phyloP scores from a whole-genome alignment of 257 asterid species.

The Scutellaria baicalensis region DNA sequence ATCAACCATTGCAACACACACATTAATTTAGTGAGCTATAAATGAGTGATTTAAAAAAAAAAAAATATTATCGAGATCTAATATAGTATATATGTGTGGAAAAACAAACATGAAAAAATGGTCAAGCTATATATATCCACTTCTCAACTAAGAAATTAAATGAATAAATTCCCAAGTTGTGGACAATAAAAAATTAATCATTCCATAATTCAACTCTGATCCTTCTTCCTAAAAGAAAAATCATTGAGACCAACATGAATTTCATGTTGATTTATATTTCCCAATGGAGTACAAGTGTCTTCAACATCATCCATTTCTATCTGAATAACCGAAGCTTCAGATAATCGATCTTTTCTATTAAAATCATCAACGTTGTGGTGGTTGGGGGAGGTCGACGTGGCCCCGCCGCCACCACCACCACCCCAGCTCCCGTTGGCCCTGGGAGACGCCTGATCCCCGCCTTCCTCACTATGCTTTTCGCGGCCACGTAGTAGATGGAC shows the following conservation, averaged over 20 bases:
- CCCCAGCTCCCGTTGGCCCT: constrained; percentile 6
- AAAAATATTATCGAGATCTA: not conserved
- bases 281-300: not conserved
- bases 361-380: constrained; percentile 1
- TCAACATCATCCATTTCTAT: constrained; percentile 34
- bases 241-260: constrained; percentile 9
- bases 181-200: not conserved
- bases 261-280: constrained; percentile 6
- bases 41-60: too few relatives aligned
- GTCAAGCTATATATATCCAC: not conserved
- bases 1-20: too few relatives aligned
- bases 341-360: not conserved
- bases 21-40: too few relatives aligned
- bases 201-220: too few relatives aligned
- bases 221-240: constrained; percentile 34
- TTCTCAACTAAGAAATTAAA: not conserved
- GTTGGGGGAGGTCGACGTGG: constrained; percentile 6
- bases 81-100: too few relatives aligned
- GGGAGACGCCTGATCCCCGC: constrained; percentile 25
- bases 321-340: not conserved
- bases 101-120: not conserved
- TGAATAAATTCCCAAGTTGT: not conserved
- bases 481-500: constrained; percentile 45
- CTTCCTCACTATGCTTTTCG: constrained; percentile 24
- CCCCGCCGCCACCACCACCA: constrained; percentile 7